These are phyloP conservation scores for Capsicum baccatum DNA, from an alignment of 257 asterid genomes.

Conservation along the genomic window DNA sequence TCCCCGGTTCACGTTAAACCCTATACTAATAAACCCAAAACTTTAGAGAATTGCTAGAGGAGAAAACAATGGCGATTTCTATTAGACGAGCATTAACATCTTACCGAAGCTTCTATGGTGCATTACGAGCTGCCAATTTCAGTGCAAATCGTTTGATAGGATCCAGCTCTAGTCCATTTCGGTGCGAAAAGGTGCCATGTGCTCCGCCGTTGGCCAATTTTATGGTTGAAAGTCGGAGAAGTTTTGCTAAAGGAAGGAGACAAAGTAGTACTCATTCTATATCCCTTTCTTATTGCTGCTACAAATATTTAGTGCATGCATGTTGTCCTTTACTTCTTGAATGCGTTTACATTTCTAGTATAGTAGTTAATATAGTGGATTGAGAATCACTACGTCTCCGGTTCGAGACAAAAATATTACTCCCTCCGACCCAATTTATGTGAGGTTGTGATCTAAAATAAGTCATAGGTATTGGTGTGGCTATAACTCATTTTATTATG, in stretches of 20 bases:
- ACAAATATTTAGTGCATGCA: neutral
- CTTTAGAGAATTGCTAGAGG: neutral
- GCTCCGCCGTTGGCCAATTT: constrained; percentile 32
- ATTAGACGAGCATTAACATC: constrained; percentile 63
- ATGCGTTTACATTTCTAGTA: constrained; percentile 5
- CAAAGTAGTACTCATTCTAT: constrained; percentile 48
- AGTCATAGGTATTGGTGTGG: too few species aligned
- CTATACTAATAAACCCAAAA: neutral
- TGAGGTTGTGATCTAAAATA: too few species aligned
- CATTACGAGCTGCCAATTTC: constrained; percentile 50
- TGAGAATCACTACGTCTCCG: neutral
- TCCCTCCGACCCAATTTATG: too few species aligned
- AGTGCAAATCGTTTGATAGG: constrained; percentile 41
- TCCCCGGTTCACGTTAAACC: constrained; percentile 36
- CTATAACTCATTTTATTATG: too few species aligned
- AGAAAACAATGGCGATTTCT: constrained; percentile 54
- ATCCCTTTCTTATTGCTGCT: neutral
- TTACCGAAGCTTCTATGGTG: constrained; percentile 39
- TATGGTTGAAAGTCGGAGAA: constrained; percentile 49
- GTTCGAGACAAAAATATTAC: neutral
- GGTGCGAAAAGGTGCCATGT: constrained; percentile 31
- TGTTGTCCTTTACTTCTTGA: neutral
- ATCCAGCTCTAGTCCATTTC: constrained; percentile 39
- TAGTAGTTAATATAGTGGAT: neutral
- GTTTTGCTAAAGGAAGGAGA: constrained; percentile 78